phyloP scores from a whole-genome alignment of 2,329 filamentous ascomycete genomes.

The Rugonectria rugulosa region DNA sequence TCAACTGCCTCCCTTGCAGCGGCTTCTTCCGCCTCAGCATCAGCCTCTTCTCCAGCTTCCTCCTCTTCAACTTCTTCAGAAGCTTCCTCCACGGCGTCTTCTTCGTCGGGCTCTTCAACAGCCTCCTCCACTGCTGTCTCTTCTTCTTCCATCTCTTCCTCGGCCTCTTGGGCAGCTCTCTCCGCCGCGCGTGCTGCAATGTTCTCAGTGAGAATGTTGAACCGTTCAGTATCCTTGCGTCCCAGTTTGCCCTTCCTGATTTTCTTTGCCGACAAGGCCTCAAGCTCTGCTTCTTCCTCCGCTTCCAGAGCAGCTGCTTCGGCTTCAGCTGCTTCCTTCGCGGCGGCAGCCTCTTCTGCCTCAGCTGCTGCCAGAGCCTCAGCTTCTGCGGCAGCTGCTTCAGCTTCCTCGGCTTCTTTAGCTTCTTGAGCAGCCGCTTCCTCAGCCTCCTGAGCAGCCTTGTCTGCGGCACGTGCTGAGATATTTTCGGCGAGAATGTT shows the following conservation, averaged over 20 bases:
- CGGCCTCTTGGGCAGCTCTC: constrained; percentile 17
- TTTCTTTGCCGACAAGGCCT: constrained; percentile 44
- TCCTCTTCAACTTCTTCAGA: constrained; percentile 40
- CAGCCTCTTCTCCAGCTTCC: constrained; percentile 5
- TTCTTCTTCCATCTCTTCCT: too few species aligned
- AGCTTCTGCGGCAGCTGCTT: constrained; percentile 25
- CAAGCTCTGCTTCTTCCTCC: constrained; percentile 51
- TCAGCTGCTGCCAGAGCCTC: constrained; percentile 20
- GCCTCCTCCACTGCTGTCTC: constrained; percentile 30
- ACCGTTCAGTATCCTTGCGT: constrained; percentile 23
- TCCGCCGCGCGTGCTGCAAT: constrained; percentile 16
- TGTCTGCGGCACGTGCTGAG: not conserved
- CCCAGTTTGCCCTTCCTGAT: constrained; percentile 43
- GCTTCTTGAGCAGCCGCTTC: constrained; percentile 1
- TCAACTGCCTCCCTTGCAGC: constrained; percentile 33
- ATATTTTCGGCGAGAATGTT: constrained; percentile 26
- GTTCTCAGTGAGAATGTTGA: constrained; percentile 12
- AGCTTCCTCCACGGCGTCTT: constrained; percentile 27
- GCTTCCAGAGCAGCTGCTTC: constrained; percentile 26
- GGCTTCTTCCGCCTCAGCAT: constrained; percentile 27
- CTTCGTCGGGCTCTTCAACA: constrained; percentile 28
- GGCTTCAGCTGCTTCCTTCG: constrained; percentile 35
- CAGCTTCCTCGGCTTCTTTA: constrained; percentile 19
- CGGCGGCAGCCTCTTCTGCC: constrained; percentile 35
- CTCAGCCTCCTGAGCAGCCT: not conserved